Evolutionary conservation across 192 early-diverging fungal genomes (phyloP).

Genomic region (Backusella circina): DNA sequence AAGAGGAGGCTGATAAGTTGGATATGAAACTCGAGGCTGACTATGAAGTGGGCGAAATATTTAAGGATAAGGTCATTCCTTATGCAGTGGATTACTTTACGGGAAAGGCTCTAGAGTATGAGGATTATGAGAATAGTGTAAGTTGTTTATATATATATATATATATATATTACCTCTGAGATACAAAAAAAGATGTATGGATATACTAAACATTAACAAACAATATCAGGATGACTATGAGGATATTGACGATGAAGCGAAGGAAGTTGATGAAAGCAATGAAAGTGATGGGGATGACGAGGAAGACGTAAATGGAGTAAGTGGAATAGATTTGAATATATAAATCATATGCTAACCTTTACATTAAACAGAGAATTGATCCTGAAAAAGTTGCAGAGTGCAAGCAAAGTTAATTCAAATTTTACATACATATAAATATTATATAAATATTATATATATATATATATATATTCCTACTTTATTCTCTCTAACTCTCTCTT

Average conservation of each 20-base stretch:
- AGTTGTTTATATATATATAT: not conserved
- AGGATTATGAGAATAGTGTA: constrained; percentile 48
- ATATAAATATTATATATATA: too few species aligned
- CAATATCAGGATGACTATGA: constrained; percentile 44
- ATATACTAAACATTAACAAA: not conserved
- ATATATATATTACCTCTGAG: constrained; percentile 3
- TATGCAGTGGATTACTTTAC: constrained; percentile 98
- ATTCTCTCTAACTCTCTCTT: not conserved
- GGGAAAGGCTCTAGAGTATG: constrained; percentile 89
- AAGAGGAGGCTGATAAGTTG: constrained; percentile 72
- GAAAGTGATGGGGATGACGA: constrained; percentile 44
- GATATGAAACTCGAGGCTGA: constrained; percentile 88
- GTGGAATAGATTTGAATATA: not conserved
- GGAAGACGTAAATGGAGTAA: constrained; percentile 42
- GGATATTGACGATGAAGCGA: constrained; percentile 39
- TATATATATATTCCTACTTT: not conserved
- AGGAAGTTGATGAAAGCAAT: not conserved
- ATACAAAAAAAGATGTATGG: not conserved
- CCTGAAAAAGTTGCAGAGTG: not conserved
- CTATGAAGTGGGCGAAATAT: constrained; percentile 90
- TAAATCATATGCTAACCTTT: not conserved
- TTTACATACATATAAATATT: too few species aligned
- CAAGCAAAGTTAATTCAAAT: not conserved
- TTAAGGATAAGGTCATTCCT: constrained; percentile 98
- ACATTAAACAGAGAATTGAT: not conserved